A percentile compares a stretch with the other conserved stretches of the same genome.
Conservation (phyloP, 306 rosid genomes). For the Prunus mongolica region DNA sequence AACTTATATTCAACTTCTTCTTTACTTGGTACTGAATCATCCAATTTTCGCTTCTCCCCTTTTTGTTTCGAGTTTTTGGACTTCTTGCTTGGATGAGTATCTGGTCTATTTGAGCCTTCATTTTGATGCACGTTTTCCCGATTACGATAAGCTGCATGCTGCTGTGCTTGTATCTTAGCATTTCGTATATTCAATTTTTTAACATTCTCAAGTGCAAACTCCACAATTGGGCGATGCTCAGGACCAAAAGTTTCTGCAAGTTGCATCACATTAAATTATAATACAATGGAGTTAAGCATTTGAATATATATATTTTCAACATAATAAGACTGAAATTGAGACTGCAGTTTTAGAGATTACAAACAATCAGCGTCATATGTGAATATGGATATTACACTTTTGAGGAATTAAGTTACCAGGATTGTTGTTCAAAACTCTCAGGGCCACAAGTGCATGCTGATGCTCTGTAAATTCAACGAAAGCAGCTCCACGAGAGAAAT, state of each 20-base stretch:
- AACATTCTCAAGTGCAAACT: slow-evolving; percentile 90
- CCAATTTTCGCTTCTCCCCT: slow-evolving; percentile 32
- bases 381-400: background rate
- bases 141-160: slow-evolving; percentile 24
- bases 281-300: background rate
- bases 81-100: slow-evolving; percentile 24
- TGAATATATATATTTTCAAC: background rate
- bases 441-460: slow-evolving; percentile 93
- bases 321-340: background rate
- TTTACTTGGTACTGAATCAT: slow-evolving; percentile 23
- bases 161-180: slow-evolving; percentile 51
- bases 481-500: slow-evolving; percentile 85
- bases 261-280: slow-evolving; percentile 11
- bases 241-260: slow-evolving; percentile 75
- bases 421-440: slow-evolving; percentile 92
- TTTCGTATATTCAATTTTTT: slow-evolving; percentile 64
- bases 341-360: background rate
- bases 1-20: slow-evolving; percentile 21
- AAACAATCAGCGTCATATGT: background rate
- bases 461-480: slow-evolving; percentile 93
- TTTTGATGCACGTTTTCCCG: slow-evolving; percentile 12
- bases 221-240: slow-evolving; percentile 90
- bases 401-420: slow-evolving; percentile 60
- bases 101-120: slow-evolving; percentile 16
- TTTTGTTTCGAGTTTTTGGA: slow-evolving; percentile 45